Evolutionary conservation across 257 asterid species (phyloP), one percentile per base, ranked within the genome.

Genomic region (Gardenia jasminoides): DNA sequence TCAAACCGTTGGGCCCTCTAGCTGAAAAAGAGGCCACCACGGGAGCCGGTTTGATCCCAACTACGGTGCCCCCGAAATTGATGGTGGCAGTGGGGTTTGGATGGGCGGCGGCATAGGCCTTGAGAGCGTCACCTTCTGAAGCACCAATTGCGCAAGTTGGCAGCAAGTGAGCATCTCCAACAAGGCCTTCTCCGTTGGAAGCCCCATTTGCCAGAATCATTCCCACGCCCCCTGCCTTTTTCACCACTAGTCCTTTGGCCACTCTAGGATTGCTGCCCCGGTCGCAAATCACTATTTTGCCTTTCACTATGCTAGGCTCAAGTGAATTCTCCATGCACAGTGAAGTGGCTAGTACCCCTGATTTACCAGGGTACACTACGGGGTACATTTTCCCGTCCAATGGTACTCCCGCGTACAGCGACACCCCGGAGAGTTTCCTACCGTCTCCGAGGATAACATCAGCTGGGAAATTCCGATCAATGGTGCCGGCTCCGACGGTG

Each of bases 211-310:
- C 90, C n/a, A 94, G 89, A 70, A 94, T 91, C 99, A 94, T 93
- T 39, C 98, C 99, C 0, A 90, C 88, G 7, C 99, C 99, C 10
- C 99, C 99, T 9, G 99, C 96, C 67, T 93, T 91, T 80, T 83
- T 87, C 5, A 94, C 99, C 1, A 93, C 97, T 85, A 94, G 67
- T 50, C 99, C 99, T 83, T 94, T 94, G 0, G 97, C 95, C 4
- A 94, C 99, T 0, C 99, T 88, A 1, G 99, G 99, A 77, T 86
- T 94, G 76, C 97, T 94, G 56, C 99, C 99, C 1, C 99, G 95
- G 80, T 94, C 99, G 66, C 99, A 94, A 7, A 94, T 90, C 54
- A 94, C 97, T 6, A 94, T 94, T 82, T 91, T 94, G 12, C 98
- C 99, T 41, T 77, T 86, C 6, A 91, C 94, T 43, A 58, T 26